Conservation (phyloP, 2,329 filamentous ascomycete species). For the Sarocladiaceae sp. region DNA sequence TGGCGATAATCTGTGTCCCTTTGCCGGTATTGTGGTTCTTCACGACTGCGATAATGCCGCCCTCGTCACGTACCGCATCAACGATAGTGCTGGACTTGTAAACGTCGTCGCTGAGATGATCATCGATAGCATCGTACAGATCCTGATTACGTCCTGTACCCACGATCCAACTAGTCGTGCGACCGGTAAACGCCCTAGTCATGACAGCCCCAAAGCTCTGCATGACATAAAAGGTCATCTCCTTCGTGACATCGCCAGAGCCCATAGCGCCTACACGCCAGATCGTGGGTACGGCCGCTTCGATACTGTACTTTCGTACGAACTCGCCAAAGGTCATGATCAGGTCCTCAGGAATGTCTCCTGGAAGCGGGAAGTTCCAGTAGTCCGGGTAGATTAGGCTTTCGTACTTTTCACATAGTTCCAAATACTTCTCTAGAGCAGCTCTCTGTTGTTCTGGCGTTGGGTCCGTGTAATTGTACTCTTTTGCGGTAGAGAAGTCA, state of each 20-base stretch:
- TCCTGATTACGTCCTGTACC: conserved; percentile 32
- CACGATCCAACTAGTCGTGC: conserved; percentile 25
- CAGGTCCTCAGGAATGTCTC: conserved; percentile 25
- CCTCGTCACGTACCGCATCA: conserved; percentile 21
- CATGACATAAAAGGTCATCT: conserved; percentile 41
- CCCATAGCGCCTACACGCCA: conserved; percentile 37
- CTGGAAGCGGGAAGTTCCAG: conserved; percentile 37
- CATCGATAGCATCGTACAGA: conserved; percentile 32
- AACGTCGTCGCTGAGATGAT: conserved; percentile 29
- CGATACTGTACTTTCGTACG: conserved; percentile 40
- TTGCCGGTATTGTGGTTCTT: conserved; percentile 18
- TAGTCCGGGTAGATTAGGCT: conserved; percentile 28
- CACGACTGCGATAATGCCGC: conserved; percentile 22
- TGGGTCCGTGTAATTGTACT: conserved; percentile 21
- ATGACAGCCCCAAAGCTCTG: conserved; percentile 34
- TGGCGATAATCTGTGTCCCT: conserved; percentile 24
- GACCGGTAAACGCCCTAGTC: conserved; percentile 25
- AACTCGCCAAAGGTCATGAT: conserved; percentile 44
- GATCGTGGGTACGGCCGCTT: conserved; percentile 34
- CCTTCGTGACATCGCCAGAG: conserved; percentile 36
- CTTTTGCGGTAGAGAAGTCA: conserved; percentile 31
- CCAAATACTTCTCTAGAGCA: conserved; percentile 23
- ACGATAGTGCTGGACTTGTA: conserved; percentile 31
- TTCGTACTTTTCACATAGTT: conserved; percentile 25
- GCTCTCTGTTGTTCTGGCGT: conserved; percentile 16